Percentiles rank a stretch among this genome's conserved stretches.
phyloP scores from a whole-genome alignment of 305 asterid genomes.

The Solanum hybrid region DNA sequence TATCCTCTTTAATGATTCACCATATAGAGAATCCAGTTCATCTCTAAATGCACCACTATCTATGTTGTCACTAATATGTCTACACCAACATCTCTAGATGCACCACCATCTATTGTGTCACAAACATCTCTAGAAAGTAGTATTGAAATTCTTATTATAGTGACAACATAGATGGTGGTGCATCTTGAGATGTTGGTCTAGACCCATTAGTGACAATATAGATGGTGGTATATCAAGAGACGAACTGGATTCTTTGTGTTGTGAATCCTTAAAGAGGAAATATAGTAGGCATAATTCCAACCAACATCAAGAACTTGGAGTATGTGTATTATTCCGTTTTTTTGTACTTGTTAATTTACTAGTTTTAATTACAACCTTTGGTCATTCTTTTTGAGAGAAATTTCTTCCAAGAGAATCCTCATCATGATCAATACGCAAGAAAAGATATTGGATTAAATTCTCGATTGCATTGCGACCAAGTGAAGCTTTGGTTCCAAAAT shows the following conservation, averaged over 20 bases:
- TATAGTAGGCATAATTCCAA: constrained; percentile 36
- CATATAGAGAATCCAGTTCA: neutral
- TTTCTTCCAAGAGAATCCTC: constrained; percentile 43
- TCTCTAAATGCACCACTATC: neutral
- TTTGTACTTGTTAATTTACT: neutral
- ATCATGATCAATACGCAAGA: constrained; percentile 61
- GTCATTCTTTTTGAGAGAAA: neutral
- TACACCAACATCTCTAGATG: no score
- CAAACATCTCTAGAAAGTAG: neutral
- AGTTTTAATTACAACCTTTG: neutral
- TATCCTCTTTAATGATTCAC: neutral
- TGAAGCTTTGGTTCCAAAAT: neutral
- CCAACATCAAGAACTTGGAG: constrained; percentile 60
- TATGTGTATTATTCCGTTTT: constrained; percentile 8
- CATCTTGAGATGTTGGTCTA: neutral
- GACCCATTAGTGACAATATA: no score
- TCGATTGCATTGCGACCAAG: neutral
- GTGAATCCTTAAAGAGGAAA: constrained; percentile 21
- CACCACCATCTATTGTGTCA: no score
- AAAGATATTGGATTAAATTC: constrained; percentile 44
- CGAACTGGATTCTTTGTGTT: constrained; percentile 11
- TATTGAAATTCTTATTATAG: neutral
- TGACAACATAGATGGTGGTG: neutral
- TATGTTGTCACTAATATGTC: no score
- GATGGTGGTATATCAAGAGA: constrained; percentile 1